A percentile compares a stretch with the other conserved stretches of the same genome.
phyloP scores from a whole-genome alignment of 2,329 filamentous ascomycete genomes.

The Arthroderma uncinatum region DNA sequence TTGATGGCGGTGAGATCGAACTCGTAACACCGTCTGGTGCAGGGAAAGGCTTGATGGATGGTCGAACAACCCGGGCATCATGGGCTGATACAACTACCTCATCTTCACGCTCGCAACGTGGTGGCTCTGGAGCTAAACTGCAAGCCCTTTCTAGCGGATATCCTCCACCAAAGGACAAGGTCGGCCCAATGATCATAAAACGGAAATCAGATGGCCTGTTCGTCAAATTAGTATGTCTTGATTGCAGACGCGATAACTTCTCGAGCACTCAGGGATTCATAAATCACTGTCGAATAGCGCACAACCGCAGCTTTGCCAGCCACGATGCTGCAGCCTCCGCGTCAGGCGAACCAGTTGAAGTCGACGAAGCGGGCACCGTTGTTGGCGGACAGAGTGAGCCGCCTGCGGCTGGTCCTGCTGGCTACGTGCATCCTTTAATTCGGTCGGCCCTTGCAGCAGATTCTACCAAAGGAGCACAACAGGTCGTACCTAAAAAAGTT shows the following conservation, averaged over 20 bases:
- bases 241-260: conserved; percentile 83
- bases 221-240: conserved; percentile 81
- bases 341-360: conserved; percentile 72
- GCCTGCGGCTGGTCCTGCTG: conserved; percentile 28
- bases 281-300: conserved; percentile 95
- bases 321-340: conserved; percentile 87
- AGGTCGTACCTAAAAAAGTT: not conserved
- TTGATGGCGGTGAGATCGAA: conserved; percentile 54
- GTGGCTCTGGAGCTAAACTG: conserved; percentile 52
- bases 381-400: conserved; percentile 31
- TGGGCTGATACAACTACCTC: conserved; percentile 47
- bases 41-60: conserved; percentile 47
- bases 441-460: conserved; percentile 42
- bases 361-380: conserved; percentile 46
- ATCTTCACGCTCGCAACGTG: conserved; percentile 48
- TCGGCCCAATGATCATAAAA: conserved; percentile 72
- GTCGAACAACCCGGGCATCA: conserved; percentile 68
- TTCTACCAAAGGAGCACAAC: conserved; percentile 18
- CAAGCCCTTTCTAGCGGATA: conserved; percentile 61
- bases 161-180: conserved; percentile 64
- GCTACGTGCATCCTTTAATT: conserved; percentile 53
- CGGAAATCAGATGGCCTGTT: conserved; percentile 69
- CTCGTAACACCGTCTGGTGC: conserved; percentile 18
- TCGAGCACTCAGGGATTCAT: conserved; percentile 98
- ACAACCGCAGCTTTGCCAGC: conserved; percentile 85